Percentiles rank a stretch among this genome's conserved stretches.
Conservation (phyloP, 2,329 filamentous ascomycete genomes). For the Teratosphaeria gauchensis region DNA sequence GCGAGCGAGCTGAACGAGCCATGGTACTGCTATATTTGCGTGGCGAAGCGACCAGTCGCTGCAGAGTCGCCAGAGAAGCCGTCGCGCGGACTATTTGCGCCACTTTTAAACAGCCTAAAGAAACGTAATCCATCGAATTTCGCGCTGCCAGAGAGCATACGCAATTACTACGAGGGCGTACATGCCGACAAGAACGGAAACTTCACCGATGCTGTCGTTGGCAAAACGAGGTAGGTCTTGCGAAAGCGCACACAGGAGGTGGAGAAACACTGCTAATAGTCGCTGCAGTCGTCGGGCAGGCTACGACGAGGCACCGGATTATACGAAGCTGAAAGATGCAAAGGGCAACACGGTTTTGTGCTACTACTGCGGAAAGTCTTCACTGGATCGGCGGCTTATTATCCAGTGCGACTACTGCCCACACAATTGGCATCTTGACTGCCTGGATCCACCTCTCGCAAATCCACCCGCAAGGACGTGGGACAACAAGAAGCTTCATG, state of each 20-base stretch:
- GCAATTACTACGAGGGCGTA: conserved; percentile 71
- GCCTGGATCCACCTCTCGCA: conserved; percentile 72
- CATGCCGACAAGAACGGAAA: conserved; percentile 66
- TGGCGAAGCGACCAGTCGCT: conserved; percentile 30
- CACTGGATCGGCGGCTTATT: conserved; percentile 58
- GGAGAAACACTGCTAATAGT: conserved; percentile 1
- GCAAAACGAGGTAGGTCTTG: conserved; percentile 47
- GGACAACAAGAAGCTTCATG: conserved; percentile 49
- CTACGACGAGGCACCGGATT: conserved; percentile 38
- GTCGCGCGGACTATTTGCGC: conserved; percentile 48
- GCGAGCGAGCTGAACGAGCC: conserved; percentile 47
- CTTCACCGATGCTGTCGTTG: conserved; percentile 60
- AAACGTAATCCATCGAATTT: conserved; percentile 27
- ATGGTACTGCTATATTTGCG: conserved; percentile 76
- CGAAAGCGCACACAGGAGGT: neutral
- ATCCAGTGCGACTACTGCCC: conserved; percentile 79
- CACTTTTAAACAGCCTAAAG: conserved; percentile 46
- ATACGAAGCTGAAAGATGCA: conserved; percentile 43
- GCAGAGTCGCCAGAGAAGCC: conserved; percentile 22
- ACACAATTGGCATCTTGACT: conserved; percentile 85
- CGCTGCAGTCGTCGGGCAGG: conserved; percentile 17
- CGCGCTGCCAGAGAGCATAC: conserved; percentile 58
- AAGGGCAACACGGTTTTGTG: conserved; percentile 73
- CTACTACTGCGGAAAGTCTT: conserved; percentile 60
- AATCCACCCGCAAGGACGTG: conserved; percentile 55